Percentiles rank a stretch among this genome's conserved stretches.
Evolutionary conservation across 306 rosid genomes (phyloP).

Genomic region (Vigna hirtella): DNA sequence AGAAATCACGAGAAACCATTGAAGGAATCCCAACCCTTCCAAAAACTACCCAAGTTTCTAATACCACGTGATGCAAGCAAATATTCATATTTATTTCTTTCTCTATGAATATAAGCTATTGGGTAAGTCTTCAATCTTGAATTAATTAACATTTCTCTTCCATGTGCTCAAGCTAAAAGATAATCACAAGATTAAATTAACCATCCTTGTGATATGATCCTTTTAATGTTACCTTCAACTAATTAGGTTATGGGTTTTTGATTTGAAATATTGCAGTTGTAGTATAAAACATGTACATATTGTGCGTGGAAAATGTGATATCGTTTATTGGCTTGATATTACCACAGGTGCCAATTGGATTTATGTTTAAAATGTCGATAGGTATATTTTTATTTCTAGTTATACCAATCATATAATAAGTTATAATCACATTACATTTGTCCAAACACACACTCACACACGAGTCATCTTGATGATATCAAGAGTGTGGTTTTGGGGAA

Average conservation of each 20-base stretch:
- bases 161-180: constrained; percentile 31
- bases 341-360: constrained; percentile 17
- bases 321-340: neutral
- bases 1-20: too few relatives aligned
- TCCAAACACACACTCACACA: neutral
- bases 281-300: neutral
- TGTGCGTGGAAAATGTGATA: neutral
- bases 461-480: neutral
- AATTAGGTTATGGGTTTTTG: constrained; percentile 19
- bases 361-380: constrained; percentile 7
- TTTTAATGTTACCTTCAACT: constrained; percentile 26
- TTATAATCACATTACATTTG: constrained; percentile 2
- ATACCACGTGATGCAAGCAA: too few relatives aligned
- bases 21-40: too few relatives aligned
- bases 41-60: too few relatives aligned
- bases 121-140: constrained; percentile 63
- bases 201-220: constrained; percentile 10
- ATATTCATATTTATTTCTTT: too few relatives aligned
- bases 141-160: constrained; percentile 27
- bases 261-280: neutral
- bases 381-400: constrained; percentile 19
- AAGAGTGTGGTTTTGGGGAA: neutral
- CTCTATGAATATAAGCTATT: constrained; percentile 54
- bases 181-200: constrained; percentile 7
- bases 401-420: neutral